These are phyloP conservation scores for Agaricus bisporus DNA, from an alignment of 768 basidiomycete genomes.

Conservation along the genomic window DNA sequence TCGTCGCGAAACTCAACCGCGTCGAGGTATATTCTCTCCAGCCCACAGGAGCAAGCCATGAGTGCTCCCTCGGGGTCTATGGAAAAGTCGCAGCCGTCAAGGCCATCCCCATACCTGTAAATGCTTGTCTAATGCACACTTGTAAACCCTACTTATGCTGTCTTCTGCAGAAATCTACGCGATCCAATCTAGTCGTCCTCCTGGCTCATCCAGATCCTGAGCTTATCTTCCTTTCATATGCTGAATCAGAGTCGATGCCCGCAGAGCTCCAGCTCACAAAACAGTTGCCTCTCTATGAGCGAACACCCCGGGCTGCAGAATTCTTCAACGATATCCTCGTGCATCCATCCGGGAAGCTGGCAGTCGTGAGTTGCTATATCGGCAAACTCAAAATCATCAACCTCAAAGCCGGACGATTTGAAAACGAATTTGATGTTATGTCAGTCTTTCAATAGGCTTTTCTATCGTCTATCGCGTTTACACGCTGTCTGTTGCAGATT, in stretches of 20 bases:
- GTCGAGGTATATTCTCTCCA: slow-evolving; percentile 65
- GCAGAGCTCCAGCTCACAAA: slow-evolving; percentile 35
- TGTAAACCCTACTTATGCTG: slow-evolving; percentile 7
- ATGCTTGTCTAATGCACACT: slow-evolving; percentile 15
- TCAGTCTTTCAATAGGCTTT: slow-evolving; percentile 27
- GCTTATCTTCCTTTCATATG: slow-evolving; percentile 56
- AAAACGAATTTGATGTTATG: slow-evolving; percentile 59
- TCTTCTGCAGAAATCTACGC: slow-evolving; percentile 24
- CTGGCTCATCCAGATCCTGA: slow-evolving; percentile 75
- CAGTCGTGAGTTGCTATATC: slow-evolving; percentile 58
- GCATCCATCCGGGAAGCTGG: slow-evolving; percentile 55
- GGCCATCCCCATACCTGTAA: slow-evolving; percentile 48
- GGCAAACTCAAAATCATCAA: slow-evolving; percentile 64
- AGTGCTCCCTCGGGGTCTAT: slow-evolving; percentile 62
- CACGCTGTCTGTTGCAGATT: slow-evolving; percentile 32
- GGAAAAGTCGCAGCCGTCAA: slow-evolving; percentile 57
- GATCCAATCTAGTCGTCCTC: slow-evolving; percentile 56
- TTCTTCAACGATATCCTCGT: slow-evolving; percentile 66
- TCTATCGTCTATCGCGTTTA: not conserved
- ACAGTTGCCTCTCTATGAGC: slow-evolving; percentile 50
- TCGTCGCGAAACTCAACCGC: slow-evolving; percentile 59
- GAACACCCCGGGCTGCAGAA: slow-evolving; percentile 55
- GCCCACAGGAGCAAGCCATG: slow-evolving; percentile 51
- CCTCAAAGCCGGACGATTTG: slow-evolving; percentile 48
- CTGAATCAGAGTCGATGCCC: slow-evolving; percentile 24